These are phyloP conservation scores for Diversispora epigaea DNA, from an alignment of 192 early-diverging fungal species.

Conservation along the genomic window DNA sequence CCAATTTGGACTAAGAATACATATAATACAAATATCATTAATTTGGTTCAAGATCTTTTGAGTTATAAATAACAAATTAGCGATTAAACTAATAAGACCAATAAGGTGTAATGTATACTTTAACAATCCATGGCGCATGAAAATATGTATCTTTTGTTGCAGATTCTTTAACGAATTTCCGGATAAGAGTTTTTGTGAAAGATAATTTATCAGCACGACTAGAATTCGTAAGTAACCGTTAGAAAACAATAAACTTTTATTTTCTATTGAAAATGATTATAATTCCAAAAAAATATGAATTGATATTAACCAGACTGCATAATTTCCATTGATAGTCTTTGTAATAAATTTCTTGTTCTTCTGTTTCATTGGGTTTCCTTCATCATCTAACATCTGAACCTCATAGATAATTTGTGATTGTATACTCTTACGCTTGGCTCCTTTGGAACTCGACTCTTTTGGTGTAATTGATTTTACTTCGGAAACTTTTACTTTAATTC, in stretches of 20 bases:
- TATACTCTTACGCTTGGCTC: not conserved
- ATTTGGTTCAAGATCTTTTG: not conserved
- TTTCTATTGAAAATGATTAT: not conserved
- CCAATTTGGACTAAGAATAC: conserved; percentile 35
- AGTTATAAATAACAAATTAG: not conserved
- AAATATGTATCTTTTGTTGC: conserved; percentile 64
- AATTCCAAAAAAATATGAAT: not conserved
- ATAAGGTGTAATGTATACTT: conserved; percentile 40
- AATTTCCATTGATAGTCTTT: conserved; percentile 37
- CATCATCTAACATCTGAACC: conserved; percentile 57
- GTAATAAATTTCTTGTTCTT: conserved; percentile 25
- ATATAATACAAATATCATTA: not conserved
- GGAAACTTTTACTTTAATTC: not conserved
- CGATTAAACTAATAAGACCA: too few relatives aligned
- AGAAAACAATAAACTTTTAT: not conserved
- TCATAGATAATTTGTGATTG: not conserved
- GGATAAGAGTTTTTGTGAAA: conserved; percentile 70
- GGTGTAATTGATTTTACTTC: not conserved
- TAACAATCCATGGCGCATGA: conserved; percentile 72
- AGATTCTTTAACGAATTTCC: conserved; percentile 68
- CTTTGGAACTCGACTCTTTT: not conserved
- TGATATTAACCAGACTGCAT: conserved; percentile 37
- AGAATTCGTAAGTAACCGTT: conserved; percentile 41
- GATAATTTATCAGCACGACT: conserved; percentile 59
- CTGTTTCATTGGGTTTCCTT: conserved; percentile 33